Conservation (phyloP, 768 basidiomycete species). For the Gelatoporia subvermispora region DNA sequence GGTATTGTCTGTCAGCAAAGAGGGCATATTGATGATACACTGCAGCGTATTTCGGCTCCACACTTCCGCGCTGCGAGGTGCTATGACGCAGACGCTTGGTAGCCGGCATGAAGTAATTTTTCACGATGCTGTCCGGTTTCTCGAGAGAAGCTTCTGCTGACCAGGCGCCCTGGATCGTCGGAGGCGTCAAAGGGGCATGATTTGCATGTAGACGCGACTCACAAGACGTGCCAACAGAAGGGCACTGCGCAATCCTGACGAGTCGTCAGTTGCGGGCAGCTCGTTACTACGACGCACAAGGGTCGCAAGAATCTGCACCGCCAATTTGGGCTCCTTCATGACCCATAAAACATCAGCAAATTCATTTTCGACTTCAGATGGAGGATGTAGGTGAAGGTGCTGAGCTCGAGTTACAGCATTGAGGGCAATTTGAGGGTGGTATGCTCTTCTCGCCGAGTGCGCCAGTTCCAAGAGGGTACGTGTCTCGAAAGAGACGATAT, state of each 20-base stretch:
- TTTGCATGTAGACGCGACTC: slow-evolving; percentile 16
- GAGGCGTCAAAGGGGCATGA: background rate
- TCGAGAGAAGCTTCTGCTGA: slow-evolving; percentile 80
- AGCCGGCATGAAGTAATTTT: slow-evolving; percentile 68
- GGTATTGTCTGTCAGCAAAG: slow-evolving; percentile 88
- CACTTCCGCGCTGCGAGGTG: background rate
- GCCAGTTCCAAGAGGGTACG: slow-evolving; percentile 68
- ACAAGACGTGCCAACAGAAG: slow-evolving; percentile 65
- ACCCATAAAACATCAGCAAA: slow-evolving; percentile 89
- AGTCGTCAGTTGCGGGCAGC: slow-evolving; percentile 1
- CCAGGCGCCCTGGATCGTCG: slow-evolving; percentile 75
- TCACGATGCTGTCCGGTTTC: slow-evolving; percentile 66
- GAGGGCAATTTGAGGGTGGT: slow-evolving; percentile 75
- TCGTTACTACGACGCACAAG: slow-evolving; percentile 1
- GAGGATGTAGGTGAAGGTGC: slow-evolving; percentile 41
- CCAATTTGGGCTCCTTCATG: slow-evolving; percentile 78
- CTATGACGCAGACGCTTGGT: slow-evolving; percentile 26
- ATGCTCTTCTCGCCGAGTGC: slow-evolving; percentile 60
- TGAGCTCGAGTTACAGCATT: slow-evolving; percentile 82
- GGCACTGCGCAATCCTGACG: slow-evolving; percentile 26
- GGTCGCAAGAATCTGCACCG: slow-evolving; percentile 63
- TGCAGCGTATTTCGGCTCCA: slow-evolving; percentile 33
- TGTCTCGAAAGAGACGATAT: slow-evolving; percentile 59
- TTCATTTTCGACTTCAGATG: slow-evolving; percentile 65
- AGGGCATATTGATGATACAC: slow-evolving; percentile 80